Percentiles rank a stretch among this genome's conserved stretches.
These are phyloP conservation scores for Daldinia childiae DNA, from an alignment of 495 filamentous ascomycete genomes.

Conservation along the genomic window DNA sequence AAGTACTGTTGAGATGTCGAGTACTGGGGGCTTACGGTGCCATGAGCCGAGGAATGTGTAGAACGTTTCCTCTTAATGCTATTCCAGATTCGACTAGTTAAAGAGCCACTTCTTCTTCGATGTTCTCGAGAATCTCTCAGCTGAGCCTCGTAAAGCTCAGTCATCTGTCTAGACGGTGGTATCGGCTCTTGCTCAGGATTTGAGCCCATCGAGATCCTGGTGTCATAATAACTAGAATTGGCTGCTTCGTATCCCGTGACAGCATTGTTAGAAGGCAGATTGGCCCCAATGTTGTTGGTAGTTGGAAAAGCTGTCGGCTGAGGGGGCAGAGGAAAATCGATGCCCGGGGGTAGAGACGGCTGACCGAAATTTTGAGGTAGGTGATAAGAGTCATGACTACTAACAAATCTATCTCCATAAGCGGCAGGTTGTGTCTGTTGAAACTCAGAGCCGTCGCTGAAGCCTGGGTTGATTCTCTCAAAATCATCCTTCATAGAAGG, in stretches of 20 bases:
- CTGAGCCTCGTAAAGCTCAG: conserved; percentile 44
- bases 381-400: conserved; percentile 30
- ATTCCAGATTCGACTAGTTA: conserved; percentile 42
- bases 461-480: conserved; percentile 26
- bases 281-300: conserved; percentile 16
- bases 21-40: conserved; percentile 26
- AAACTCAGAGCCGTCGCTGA: conserved; percentile 21
- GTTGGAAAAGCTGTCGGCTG: conserved; percentile 36
- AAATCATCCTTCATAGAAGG: conserved; percentile 34
- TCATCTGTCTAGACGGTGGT: conserved; percentile 44
- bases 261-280: conserved; percentile 34
- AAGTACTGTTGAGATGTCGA: conserved; percentile 39
- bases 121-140: conserved; percentile 43
- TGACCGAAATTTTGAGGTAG: conserved; percentile 25
- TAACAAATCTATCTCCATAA: conserved; percentile 33
- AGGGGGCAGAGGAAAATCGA: conserved; percentile 42
- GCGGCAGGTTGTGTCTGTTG: conserved; percentile 26
- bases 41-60: conserved; percentile 40
- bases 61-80: conserved; percentile 45
- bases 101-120: conserved; percentile 39
- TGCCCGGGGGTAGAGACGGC: conserved; percentile 36
- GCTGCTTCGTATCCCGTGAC: conserved; percentile 40
- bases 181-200: conserved; percentile 35
- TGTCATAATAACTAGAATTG: conserved; percentile 49
- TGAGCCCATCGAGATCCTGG: conserved; percentile 48